A percentile compares a stretch with the other conserved stretches of the same genome.
Conservation (phyloP, 2,329 filamentous ascomycete species). For the Dothidotthia symphoricarpi region DNA sequence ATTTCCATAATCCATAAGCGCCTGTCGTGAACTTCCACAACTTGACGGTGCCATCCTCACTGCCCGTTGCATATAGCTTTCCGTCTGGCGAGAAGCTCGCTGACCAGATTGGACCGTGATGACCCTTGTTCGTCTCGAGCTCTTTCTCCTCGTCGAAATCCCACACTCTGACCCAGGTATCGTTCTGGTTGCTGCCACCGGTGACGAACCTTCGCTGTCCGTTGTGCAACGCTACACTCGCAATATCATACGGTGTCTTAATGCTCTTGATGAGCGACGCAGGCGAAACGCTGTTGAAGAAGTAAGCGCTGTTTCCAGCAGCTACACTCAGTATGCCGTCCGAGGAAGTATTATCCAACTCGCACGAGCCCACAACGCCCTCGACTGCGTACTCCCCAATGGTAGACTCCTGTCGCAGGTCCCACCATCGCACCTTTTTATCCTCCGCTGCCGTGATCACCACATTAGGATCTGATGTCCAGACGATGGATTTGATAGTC, state of each 20-base stretch:
- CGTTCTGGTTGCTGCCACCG: conserved; percentile 70
- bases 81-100: conserved; percentile 92
- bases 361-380: conserved; percentile 85
- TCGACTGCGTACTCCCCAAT: conserved; percentile 77
- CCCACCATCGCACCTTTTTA: conserved; percentile 92
- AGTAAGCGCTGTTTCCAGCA: conserved; percentile 90
- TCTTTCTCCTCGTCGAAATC: conserved; percentile 81
- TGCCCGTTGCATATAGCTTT: conserved; percentile 92
- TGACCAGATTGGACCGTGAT: conserved; percentile 97
- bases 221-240: conserved; percentile 84
- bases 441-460: conserved; percentile 88
- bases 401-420: conserved; percentile 72
- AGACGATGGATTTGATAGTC: conserved; percentile 94
- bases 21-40: conserved; percentile 70
- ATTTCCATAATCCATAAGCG: conserved; percentile 66
- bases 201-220: conserved; percentile 81
- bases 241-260: conserved; percentile 78
- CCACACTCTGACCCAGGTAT: conserved; percentile 96
- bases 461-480: conserved; percentile 84
- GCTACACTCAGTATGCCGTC: conserved; percentile 82
- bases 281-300: conserved; percentile 76
- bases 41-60: conserved; percentile 97
- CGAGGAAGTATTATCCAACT: conserved; percentile 64
- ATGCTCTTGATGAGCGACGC: conserved; percentile 73
- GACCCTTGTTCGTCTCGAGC: conserved; percentile 90